Evolutionary conservation across 1,284 basidiomycete species (phyloP), one percentile per base, ranked within the genome.

Genomic region (Naganishia liquefaciens): DNA sequence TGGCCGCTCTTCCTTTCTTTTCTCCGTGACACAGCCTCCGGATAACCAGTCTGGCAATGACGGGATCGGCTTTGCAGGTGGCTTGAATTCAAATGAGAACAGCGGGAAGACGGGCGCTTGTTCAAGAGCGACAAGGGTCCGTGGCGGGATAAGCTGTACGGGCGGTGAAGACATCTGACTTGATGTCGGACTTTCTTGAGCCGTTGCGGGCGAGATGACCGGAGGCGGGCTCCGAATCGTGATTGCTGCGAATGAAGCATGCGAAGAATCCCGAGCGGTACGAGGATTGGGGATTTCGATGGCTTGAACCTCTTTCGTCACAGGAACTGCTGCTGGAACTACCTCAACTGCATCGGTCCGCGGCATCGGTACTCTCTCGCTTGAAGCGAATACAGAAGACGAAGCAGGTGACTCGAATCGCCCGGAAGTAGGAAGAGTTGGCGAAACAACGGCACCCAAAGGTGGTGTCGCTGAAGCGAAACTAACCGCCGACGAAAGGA

Each of bases 1-100:
- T 10, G 30, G 28, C 10, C 51, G 9, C 19, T 21, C n/a, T 17
- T 39, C 33, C 17, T 33, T 11, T 21, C 51, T 30, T 39, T 39
- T 53, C 51, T 33, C 27, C 49, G 6, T 19, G 37, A 3, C 30
- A 13, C 11, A 15, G 19, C 7, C 39, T 37, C 30, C 51, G 15
- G 51, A 53, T 39, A 53, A 21, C 51, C 51, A 53, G 51, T 53
- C 51, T 9, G 51, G 51, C 30, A 53, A 33, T 10, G 30, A 37
- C 19, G 51, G 51, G 19, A 53, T 53, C 4, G 51, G 51, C 23
- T 53, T 53, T 33, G 33, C 51, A 19, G 51, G 51, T 3, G 51
- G 51, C n/a, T 53, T 53, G 33, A 53, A 53, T 19, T 53, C 51
- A 33, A 53, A 53, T 23, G 17, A 19, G n/a, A 39, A n/a, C 19